Evolutionary conservation across 345 rosid species (phyloP).

Genomic region (Barbarea vulgaris): DNA sequence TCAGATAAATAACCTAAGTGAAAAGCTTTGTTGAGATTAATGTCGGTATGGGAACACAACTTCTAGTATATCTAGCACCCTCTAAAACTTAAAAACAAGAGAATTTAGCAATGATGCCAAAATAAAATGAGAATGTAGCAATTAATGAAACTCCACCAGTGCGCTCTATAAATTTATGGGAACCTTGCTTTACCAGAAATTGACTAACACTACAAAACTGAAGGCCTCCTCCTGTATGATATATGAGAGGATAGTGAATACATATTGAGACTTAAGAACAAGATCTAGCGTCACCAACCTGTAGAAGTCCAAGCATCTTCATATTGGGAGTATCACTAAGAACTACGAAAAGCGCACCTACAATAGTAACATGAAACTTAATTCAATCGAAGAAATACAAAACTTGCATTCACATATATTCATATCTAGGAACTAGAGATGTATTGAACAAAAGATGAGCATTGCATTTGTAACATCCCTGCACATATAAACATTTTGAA

Average conservation of each 20-base stretch:
- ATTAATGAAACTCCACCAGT: not conserved
- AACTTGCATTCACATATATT: not conserved
- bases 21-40: not conserved
- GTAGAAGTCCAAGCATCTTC: conserved; percentile 96
- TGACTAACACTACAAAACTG: not conserved
- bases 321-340: conserved; percentile 80
- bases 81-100: conserved; percentile 13
- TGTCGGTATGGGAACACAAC: not conserved
- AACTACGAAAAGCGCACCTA: conserved; percentile 89
- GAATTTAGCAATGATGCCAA: not conserved
- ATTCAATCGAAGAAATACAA: conserved; percentile 23
- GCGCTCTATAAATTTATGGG: not conserved
- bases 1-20: conserved; percentile 32
- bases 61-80: not conserved
- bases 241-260: conserved; percentile 12
- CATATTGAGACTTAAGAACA: not conserved
- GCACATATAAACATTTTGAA: not conserved
- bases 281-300: conserved; percentile 67
- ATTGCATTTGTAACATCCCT: not conserved
- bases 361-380: conserved; percentile 31
- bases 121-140: not conserved
- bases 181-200: not conserved
- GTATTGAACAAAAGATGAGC: not conserved
- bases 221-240: not conserved
- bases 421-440: conserved; percentile 1